Percentiles rank a stretch among this genome's conserved stretches.
phyloP scores from a whole-genome alignment of 2,329 filamentous ascomycete genomes.

The Gnomoniopsis sp. region DNA sequence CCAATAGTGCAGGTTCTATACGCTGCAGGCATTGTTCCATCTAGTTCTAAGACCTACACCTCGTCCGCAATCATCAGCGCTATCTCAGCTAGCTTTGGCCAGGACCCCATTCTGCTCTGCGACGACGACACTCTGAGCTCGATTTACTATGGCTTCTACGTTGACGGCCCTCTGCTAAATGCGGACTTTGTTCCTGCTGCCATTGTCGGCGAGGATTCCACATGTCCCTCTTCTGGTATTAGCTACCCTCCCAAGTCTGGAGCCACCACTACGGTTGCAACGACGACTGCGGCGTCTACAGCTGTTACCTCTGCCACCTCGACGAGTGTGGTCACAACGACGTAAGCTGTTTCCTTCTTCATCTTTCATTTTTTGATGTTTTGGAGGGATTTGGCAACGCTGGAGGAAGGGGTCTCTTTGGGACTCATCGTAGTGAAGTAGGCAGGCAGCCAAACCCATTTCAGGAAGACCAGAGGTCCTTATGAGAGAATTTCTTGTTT shows the following conservation, averaged over 20 bases:
- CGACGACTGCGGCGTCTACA: neutral
- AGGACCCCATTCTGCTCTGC: constrained; percentile 14
- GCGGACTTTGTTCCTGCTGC: constrained; percentile 11
- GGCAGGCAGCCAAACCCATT: neutral
- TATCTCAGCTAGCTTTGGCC: constrained; percentile 12
- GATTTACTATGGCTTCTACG: constrained; percentile 16
- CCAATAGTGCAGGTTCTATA: neutral
- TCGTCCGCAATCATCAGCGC: constrained; percentile 8
- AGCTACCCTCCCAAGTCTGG: constrained; percentile 14
- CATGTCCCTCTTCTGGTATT: constrained; percentile 11
- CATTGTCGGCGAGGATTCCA: constrained; percentile 8
- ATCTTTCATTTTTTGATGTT: neutral
- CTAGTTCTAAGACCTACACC: constrained; percentile 13
- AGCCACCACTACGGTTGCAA: neutral
- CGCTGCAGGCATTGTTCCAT: constrained; percentile 14
- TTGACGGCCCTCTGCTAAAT: constrained; percentile 8
- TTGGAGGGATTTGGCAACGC: too few species aligned
- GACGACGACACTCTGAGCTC: constrained; percentile 4
- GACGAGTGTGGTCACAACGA: neutral
- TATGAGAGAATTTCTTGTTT: neutral
- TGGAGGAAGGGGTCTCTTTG: too few species aligned
- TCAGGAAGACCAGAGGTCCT: neutral
- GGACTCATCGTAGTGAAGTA: too few species aligned
- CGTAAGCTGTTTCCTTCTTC: neutral
- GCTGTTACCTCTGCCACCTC: neutral